Evolutionary conservation across 352 stramenopile species (phyloP).

Genomic region (Pythium phragmitis): DNA sequence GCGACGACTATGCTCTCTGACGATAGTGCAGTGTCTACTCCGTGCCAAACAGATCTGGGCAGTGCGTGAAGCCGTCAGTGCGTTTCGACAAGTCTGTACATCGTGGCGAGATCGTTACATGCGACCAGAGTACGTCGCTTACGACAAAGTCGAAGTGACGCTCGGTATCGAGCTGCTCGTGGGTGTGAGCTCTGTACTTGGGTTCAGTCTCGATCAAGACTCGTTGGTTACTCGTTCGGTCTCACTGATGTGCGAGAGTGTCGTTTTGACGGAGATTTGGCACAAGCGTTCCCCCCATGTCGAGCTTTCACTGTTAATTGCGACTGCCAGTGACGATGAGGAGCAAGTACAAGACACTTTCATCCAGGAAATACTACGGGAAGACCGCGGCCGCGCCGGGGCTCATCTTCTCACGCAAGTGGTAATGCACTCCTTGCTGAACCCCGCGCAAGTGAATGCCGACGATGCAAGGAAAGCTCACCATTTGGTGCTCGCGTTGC

Average conservation of each 20-base stretch:
- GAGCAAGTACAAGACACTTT: neutral
- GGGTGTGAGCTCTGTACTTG: neutral
- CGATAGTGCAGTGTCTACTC: neutral
- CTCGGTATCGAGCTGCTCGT: neutral
- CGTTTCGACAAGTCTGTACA: conserved; percentile 2
- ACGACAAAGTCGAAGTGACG: neutral
- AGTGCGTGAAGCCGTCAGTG: neutral
- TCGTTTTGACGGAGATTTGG: neutral
- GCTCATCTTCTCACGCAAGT: neutral
- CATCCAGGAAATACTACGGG: neutral
- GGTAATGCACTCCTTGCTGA: too few relatives aligned
- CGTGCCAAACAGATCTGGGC: conserved; percentile 5
- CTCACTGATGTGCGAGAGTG: neutral
- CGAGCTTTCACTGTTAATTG: neutral
- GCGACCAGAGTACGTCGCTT: neutral
- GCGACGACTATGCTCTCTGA: neutral
- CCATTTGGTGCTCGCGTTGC: too few relatives aligned
- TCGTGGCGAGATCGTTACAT: conserved; percentile 3
- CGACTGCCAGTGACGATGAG: neutral
- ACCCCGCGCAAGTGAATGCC: too few relatives aligned
- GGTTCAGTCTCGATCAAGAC: neutral
- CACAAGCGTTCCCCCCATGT: neutral
- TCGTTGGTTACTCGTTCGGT: neutral
- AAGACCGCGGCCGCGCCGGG: neutral
- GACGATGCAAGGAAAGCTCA: too few relatives aligned